A percentile compares a stretch with the other conserved stretches of the same genome.
Evolutionary conservation across 2,329 filamentous ascomycete species (phyloP).

Genomic region (Botrytis deweyae): DNA sequence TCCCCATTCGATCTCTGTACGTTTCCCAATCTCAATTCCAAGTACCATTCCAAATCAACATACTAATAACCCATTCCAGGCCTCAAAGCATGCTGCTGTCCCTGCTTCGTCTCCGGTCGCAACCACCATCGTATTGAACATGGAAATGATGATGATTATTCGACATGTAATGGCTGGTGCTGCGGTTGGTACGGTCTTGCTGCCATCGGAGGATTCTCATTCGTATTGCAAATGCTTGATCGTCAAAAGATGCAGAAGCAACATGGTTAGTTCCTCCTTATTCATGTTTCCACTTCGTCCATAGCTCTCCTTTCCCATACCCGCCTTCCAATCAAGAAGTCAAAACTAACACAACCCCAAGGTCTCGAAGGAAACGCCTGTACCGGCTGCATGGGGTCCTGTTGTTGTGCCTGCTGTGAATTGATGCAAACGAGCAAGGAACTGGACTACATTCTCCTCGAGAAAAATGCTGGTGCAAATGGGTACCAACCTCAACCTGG

Average conservation of each 20-base stretch:
- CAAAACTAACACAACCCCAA: background rate
- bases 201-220: background rate
- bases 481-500: constrained; percentile 7
- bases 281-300: background rate
- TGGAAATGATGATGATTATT: constrained; percentile 12
- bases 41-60: too few relatives aligned
- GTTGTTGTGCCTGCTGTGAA: constrained; percentile 22
- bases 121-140: constrained; percentile 20
- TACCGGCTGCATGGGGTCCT: constrained; percentile 1
- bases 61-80: background rate
- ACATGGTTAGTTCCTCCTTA: constrained; percentile 7
- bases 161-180: constrained; percentile 13
- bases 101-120: constrained; percentile 21
- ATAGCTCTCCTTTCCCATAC: background rate
- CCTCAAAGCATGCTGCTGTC: constrained; percentile 14
- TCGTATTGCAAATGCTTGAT: constrained; percentile 19
- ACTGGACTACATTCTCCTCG: constrained; percentile 16
- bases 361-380: constrained; percentile 17
- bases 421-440: constrained; percentile 24
- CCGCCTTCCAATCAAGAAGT: background rate
- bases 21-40: background rate
- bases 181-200: constrained; percentile 8
- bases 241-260: constrained; percentile 17
- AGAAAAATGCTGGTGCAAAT: background rate
- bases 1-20: constrained; percentile 12